These are phyloP conservation scores for Arthroderma uncinatum DNA, from an alignment of 2,329 filamentous ascomycete genomes.

Conservation along the genomic window DNA sequence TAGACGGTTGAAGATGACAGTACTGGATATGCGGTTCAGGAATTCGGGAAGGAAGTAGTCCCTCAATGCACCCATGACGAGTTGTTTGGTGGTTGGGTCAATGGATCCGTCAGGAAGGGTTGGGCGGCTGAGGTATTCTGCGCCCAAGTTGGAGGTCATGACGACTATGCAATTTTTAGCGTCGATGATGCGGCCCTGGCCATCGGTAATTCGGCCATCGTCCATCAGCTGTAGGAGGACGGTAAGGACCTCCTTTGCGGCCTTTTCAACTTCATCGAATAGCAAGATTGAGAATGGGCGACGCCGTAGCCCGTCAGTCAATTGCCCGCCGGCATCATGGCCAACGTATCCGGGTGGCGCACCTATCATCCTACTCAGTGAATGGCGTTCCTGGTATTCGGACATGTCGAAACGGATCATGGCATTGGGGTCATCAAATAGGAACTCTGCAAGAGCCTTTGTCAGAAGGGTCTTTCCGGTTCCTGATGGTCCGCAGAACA, in stretches of 20 bases:
- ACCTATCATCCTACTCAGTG: constrained; percentile 93
- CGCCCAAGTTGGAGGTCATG: constrained; percentile 96
- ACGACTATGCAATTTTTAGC: constrained; percentile 98
- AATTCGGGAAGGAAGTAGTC: constrained; percentile 98
- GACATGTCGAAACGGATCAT: constrained; percentile 99
- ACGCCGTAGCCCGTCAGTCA: constrained; percentile 86
- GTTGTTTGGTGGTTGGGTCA: constrained; percentile 70
- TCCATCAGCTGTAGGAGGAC: constrained; percentile 99
- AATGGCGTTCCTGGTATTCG: constrained; percentile 95
- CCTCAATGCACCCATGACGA: constrained; percentile 82
- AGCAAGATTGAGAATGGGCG: constrained; percentile 95
- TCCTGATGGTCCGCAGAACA: constrained; percentile 96
- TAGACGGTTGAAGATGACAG: constrained; percentile 96
- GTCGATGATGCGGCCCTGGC: constrained; percentile 88
- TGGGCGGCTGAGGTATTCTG: constrained; percentile 78
- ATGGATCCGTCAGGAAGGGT: constrained; percentile 71
- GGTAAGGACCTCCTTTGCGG: constrained; percentile 91
- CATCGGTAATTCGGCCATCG: constrained; percentile 94
- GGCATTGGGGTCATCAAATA: constrained; percentile 91
- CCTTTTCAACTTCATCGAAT: constrained; percentile 98
- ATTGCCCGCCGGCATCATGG: constrained; percentile 87
- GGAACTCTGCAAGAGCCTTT: constrained; percentile 92
- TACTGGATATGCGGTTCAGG: constrained; percentile 92
- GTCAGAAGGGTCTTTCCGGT: constrained; percentile 96
- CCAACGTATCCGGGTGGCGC: constrained; percentile 94